Percentiles rank a stretch among this genome's conserved stretches.
phyloP scores from a whole-genome alignment of 2,329 filamentous ascomycete genomes.

The Aspergillus fructus region DNA sequence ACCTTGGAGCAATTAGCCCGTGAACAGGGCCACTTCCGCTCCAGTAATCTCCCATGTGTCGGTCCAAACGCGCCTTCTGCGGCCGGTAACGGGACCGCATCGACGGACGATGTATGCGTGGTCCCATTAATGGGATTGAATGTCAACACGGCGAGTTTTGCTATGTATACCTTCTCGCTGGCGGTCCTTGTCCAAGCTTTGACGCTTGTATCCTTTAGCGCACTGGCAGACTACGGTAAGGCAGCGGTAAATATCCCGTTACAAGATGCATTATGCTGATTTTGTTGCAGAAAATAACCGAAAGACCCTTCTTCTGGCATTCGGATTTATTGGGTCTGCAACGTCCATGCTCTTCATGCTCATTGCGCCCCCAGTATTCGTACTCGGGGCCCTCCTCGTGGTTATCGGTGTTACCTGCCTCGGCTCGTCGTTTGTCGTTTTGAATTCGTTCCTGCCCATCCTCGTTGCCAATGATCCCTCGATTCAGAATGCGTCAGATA shows the following conservation, averaged over 20 bases:
- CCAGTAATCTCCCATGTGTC: constrained; percentile 31
- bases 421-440: constrained; percentile 83
- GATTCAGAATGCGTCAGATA: constrained; percentile 30
- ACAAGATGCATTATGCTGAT: background rate
- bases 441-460: constrained; percentile 88
- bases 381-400: constrained; percentile 75
- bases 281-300: constrained; percentile 53
- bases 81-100: constrained; percentile 15
- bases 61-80: constrained; percentile 23
- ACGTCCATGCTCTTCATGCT: constrained; percentile 85
- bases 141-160: constrained; percentile 41
- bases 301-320: constrained; percentile 76
- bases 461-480: constrained; percentile 77
- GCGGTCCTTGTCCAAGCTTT: constrained; percentile 83
- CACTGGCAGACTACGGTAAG: constrained; percentile 73
- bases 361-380: constrained; percentile 70
- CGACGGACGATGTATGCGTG: constrained; percentile 31
- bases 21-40: constrained; percentile 79
- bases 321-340: constrained; percentile 74
- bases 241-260: background rate
- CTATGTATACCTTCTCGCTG: constrained; percentile 73
- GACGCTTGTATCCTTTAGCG: constrained; percentile 69
- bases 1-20: constrained; percentile 87
- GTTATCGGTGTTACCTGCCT: constrained; percentile 87
- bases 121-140: constrained; percentile 32